Percentiles rank a stretch among this genome's conserved stretches.
These are phyloP conservation scores for Neoboletus magnificus DNA, from an alignment of 768 basidiomycete genomes.

Conservation along the genomic window DNA sequence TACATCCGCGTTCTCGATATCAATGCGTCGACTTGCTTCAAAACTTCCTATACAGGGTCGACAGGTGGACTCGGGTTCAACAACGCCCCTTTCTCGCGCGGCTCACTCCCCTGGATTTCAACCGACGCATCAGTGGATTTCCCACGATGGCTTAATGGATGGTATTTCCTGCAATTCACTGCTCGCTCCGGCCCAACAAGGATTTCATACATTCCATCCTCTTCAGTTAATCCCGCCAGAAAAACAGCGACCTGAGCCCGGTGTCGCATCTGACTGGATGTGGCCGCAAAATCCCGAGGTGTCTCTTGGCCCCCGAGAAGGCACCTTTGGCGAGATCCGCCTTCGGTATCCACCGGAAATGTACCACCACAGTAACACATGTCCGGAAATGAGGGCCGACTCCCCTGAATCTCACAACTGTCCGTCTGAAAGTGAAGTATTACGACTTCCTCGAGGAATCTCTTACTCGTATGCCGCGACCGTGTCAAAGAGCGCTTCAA, in stretches of 20 bases:
- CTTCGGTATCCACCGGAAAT: constrained; percentile 5
- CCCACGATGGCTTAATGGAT: constrained; percentile 11
- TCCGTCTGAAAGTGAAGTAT: constrained; percentile 9
- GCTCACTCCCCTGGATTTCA: constrained; percentile 14
- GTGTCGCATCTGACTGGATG: constrained; percentile 8
- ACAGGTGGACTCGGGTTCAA: constrained; percentile 20
- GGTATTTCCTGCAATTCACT: constrained; percentile 6
- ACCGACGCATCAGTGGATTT: constrained; percentile 12
- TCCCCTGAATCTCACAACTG: constrained; percentile 4
- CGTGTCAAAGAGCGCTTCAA: constrained; percentile 2
- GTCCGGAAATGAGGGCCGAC: constrained; percentile 3
- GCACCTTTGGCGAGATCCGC: constrained; percentile 5
- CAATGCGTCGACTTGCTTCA: constrained; percentile 31
- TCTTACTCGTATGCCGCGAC: constrained; percentile 7
- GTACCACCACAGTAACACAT: constrained; percentile 5
- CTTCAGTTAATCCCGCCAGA: constrained; percentile 21
- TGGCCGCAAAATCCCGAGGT: constrained; percentile 19
- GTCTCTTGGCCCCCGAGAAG: constrained; percentile 3
- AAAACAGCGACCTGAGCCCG: constrained; percentile 3
- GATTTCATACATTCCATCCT: constrained; percentile 26
- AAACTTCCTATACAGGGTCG: constrained; percentile 26
- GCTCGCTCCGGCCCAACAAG: constrained; percentile 29
- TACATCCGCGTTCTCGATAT: constrained; percentile 25
- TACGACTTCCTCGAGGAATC: constrained; percentile 8
- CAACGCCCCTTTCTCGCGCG: constrained; percentile 7